phyloP scores from a whole-genome alignment of 495 filamentous ascomycete species.

The Neurospora sp. region DNA sequence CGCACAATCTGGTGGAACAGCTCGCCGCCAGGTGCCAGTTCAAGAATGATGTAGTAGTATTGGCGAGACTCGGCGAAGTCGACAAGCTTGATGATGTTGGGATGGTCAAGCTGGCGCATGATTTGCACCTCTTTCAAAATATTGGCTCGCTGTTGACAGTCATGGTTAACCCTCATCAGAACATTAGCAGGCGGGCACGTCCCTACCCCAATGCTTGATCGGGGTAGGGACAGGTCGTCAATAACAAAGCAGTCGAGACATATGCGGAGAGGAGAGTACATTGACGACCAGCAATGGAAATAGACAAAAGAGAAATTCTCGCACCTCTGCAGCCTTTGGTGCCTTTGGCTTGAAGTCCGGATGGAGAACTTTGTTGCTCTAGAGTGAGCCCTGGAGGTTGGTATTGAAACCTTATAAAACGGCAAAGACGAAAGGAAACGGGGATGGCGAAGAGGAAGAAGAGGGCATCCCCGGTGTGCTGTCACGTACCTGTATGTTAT shows the following conservation, averaged over 20 bases:
- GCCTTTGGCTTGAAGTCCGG: constrained; percentile 81
- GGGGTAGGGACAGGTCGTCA: background rate
- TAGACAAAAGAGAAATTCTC: constrained; percentile 41
- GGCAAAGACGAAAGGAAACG: constrained; percentile 11
- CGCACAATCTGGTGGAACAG: constrained; percentile 98
- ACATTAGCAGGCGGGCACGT: background rate
- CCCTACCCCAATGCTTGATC: constrained; percentile 11
- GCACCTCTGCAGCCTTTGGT: constrained; percentile 95
- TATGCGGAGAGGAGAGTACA: constrained; percentile 5
- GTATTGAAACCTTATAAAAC: constrained; percentile 24
- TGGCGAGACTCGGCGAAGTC: constrained; percentile 89
- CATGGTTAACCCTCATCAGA: constrained; percentile 5
- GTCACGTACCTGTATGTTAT: constrained; percentile 82
- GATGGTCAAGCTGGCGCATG: constrained; percentile 92
- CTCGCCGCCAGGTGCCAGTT: constrained; percentile 91
- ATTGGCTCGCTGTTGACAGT: constrained; percentile 64
- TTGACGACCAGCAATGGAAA: constrained; percentile 4
- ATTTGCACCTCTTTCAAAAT: constrained; percentile 98
- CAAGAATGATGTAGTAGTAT: constrained; percentile 95
- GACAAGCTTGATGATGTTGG: constrained; percentile 85
- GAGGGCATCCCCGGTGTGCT: constrained; percentile 17
- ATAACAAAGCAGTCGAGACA: background rate
- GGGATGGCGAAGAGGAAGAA: constrained; percentile 17
- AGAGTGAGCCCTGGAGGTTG: constrained; percentile 33
- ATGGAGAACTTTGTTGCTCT: constrained; percentile 83